phyloP scores from a whole-genome alignment of 139 green algal genomes.

The Chlamydomonas asymmetrica region DNA sequence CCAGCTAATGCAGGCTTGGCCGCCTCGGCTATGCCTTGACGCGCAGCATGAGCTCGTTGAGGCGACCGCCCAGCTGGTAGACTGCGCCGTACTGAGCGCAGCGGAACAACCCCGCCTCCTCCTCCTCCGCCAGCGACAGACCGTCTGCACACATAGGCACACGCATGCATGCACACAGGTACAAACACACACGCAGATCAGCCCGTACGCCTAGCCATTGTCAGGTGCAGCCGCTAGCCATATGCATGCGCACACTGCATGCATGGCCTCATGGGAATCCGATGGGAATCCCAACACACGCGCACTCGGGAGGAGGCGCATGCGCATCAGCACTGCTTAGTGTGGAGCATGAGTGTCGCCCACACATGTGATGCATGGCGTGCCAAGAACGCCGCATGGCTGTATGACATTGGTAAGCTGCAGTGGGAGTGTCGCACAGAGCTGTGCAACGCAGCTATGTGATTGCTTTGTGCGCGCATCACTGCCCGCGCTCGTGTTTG shows the following conservation, averaged over 20 bases:
- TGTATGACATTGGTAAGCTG: no score
- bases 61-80: constrained; percentile 50
- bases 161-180: neutral
- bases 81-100: constrained; percentile 63
- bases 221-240: neutral
- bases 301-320: neutral
- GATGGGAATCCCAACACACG: neutral
- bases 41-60: constrained; percentile 68
- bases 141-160: constrained; percentile 34
- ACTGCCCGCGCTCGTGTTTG: no score
- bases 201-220: no score
- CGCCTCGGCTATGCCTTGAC: constrained; percentile 45
- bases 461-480: no score
- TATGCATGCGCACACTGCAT: neutral
- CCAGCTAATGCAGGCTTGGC: no score
- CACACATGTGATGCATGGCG: no score
- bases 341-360: no score
- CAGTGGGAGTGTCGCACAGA: no score
- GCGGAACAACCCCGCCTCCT: constrained; percentile 51
- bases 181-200: neutral
- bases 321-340: neutral
- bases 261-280: no score
- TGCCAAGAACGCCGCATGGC: no score
- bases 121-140: constrained; percentile 42
- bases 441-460: no score